Conservation (phyloP, 306 rosid species). For the Canavalia ensiformis region DNA sequence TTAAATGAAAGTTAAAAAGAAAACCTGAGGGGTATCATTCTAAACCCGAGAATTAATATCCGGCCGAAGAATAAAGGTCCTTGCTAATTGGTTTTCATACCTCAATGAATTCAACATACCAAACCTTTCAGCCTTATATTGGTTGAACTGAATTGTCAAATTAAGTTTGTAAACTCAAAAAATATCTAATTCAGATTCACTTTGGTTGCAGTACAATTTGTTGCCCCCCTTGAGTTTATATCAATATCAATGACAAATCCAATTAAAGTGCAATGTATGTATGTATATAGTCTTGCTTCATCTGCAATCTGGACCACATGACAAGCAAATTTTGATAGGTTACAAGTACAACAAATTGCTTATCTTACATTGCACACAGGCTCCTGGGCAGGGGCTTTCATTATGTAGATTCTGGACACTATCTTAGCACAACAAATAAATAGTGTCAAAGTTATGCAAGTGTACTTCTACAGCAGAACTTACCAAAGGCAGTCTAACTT, state of each 20-base stretch:
- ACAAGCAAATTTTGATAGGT: slow-evolving; percentile 3
- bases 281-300: not conserved
- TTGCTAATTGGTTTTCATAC: not conserved
- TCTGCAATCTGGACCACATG: slow-evolving; percentile 9
- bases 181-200: not conserved
- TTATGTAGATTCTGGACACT: not conserved
- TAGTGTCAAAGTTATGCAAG: slow-evolving; percentile 17
- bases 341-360: not conserved
- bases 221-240: not conserved
- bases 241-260: not conserved
- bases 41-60: not conserved
- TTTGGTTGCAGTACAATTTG: not conserved
- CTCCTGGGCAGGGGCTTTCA: not conserved
- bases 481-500: slow-evolving; percentile 8
- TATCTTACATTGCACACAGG: not conserved
- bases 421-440: slow-evolving; percentile 11
- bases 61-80: not conserved
- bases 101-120: not conserved
- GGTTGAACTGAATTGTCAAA: not conserved
- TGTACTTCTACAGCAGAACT: slow-evolving; percentile 7
- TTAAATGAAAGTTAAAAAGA: too few relatives aligned
- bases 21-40: not conserved
- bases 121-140: not conserved
- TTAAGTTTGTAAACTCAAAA: not conserved
- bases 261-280: not conserved